Percentiles rank a stretch among this genome's conserved stretches.
Conservation (phyloP, 768 basidiomycete genomes). For the Dendrothele bispora region DNA sequence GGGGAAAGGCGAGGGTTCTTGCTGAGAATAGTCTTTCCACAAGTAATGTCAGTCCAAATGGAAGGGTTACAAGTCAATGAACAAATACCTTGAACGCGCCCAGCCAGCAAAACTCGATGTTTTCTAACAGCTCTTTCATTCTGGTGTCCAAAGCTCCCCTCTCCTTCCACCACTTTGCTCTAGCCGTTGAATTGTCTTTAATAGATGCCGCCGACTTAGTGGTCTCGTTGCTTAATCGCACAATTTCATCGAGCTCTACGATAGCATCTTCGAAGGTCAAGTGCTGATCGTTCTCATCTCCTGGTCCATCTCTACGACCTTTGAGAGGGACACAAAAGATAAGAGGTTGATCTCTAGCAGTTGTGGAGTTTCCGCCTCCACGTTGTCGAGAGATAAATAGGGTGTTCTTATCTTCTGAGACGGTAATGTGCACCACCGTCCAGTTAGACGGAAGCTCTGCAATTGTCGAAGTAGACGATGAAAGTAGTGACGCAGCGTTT, state of each 20-base stretch:
- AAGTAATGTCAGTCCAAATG: conserved; percentile 3
- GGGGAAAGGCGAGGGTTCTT: conserved; percentile 40
- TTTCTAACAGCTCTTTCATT: conserved; percentile 70
- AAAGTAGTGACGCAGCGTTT: conserved; percentile 40
- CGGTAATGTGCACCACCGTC: conserved; percentile 80
- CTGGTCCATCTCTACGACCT: conserved; percentile 61
- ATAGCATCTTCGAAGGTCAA: conserved; percentile 76
- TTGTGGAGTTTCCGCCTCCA: conserved; percentile 34
- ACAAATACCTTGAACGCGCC: conserved; percentile 89
- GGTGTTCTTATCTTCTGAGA: conserved; percentile 81
- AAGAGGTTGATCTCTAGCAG: conserved; percentile 48
- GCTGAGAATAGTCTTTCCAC: conserved; percentile 59
- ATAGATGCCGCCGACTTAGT: conserved; percentile 73
- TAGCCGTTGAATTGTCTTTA: conserved; percentile 64
- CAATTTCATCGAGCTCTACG: conserved; percentile 75
- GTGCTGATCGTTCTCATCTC: conserved; percentile 67
- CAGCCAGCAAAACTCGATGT: conserved; percentile 95
- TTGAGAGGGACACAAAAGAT: conserved; percentile 90
- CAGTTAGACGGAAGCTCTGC: conserved; percentile 73
- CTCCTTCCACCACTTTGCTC: conserved; percentile 85
- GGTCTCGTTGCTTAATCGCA: conserved; percentile 73
- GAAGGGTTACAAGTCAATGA: neutral
- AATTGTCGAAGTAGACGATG: conserved; percentile 36
- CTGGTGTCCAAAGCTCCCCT: conserved; percentile 75
- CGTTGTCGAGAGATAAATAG: conserved; percentile 84